phyloP scores from a whole-genome alignment of 805 yeast genomes.

The Monosporozyma solicola region DNA sequence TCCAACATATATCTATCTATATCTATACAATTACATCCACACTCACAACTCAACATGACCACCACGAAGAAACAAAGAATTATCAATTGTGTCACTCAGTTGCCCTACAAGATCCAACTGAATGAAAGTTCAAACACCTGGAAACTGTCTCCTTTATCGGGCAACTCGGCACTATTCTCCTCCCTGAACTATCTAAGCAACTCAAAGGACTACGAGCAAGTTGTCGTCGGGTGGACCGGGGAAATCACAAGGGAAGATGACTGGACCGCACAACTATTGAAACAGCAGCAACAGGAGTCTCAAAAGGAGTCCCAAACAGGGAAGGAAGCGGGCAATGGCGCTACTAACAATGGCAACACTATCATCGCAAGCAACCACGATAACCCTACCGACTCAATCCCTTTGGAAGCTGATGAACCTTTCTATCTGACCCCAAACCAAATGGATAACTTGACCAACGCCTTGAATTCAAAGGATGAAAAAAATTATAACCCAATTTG shows the following conservation, averaged over 20 bases:
- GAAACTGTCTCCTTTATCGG: conserved; percentile 60
- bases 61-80: conserved; percentile 20
- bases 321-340: too few species aligned
- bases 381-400: background rate
- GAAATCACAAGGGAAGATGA: conserved; percentile 40
- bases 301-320: background rate
- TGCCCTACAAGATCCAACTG: conserved; percentile 28
- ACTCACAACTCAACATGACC: background rate
- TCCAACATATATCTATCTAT: too few species aligned
- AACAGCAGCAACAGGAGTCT: background rate
- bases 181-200: conserved; percentile 52
- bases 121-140: conserved; percentile 32
- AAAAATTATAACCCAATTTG: conserved; percentile 66
- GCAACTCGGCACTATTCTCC: conserved; percentile 78
- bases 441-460: conserved; percentile 31
- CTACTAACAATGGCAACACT: background rate
- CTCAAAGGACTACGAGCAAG: conserved; percentile 77
- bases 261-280: background rate
- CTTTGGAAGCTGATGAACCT: conserved; percentile 29
- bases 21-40: too few species aligned
- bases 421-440: conserved; percentile 49
- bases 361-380: background rate
- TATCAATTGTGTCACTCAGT: conserved; percentile 31
- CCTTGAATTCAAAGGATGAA: conserved; percentile 32
- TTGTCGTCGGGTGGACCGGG: conserved; percentile 92